These are phyloP conservation scores for Saccharomycopsis hybrid DNA, from an alignment of 1,139 yeast genomes.

Conservation along the genomic window DNA sequence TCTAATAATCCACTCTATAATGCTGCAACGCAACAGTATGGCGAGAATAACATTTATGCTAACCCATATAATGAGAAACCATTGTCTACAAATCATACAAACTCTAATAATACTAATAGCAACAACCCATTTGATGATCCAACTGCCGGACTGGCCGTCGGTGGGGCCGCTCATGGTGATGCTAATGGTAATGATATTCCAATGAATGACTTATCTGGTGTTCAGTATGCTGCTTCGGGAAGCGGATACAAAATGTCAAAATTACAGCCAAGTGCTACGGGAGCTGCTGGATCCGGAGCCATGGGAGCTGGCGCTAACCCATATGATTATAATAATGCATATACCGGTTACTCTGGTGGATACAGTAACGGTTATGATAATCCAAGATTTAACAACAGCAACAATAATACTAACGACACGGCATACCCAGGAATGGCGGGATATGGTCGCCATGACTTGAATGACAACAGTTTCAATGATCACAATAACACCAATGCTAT, in stretches of 20 bases:
- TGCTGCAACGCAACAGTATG: slow-evolving; percentile 13
- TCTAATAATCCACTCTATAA: slow-evolving; percentile 6
- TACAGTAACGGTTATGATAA: neutral
- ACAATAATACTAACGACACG: neutral
- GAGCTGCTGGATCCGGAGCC: neutral
- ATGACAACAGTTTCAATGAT: neutral
- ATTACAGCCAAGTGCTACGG: neutral
- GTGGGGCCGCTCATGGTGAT: neutral
- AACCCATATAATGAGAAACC: neutral
- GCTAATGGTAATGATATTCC: slow-evolving; percentile 1
- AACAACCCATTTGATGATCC: neutral
- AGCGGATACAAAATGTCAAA: neutral
- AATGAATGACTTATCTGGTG: slow-evolving; percentile 1
- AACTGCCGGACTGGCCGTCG: neutral
- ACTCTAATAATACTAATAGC: neutral
- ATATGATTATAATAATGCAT: neutral
- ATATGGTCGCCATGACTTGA: neutral
- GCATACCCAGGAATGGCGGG: neutral
- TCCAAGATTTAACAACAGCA: neutral
- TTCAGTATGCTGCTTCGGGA: neutral
- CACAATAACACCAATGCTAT: neutral
- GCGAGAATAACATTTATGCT: neutral
- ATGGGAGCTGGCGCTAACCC: neutral
- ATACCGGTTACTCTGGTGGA: neutral
- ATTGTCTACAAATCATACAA: neutral